phyloP scores from a whole-genome alignment of 1,284 basidiomycete genomes.

The Neotropicomus parvogracilis region DNA sequence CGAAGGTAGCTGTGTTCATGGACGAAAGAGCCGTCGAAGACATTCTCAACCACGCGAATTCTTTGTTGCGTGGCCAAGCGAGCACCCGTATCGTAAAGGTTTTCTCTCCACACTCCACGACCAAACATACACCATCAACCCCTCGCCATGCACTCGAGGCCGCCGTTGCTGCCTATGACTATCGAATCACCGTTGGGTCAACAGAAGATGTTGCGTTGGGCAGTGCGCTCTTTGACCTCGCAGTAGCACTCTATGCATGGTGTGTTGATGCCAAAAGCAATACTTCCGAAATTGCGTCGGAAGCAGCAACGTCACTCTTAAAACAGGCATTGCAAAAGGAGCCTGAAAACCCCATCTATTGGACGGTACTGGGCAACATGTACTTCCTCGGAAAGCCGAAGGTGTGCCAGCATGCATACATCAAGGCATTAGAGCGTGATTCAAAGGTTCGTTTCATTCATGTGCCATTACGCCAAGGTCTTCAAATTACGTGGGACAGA shows the following conservation, averaged over 20 bases:
- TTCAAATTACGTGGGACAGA: constrained; percentile 43
- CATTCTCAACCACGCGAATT: constrained; percentile 36
- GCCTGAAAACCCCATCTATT: constrained; percentile 72
- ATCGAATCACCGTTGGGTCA: constrained; percentile 67
- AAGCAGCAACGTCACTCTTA: constrained; percentile 62
- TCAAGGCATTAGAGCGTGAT: constrained; percentile 85
- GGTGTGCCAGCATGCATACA: constrained; percentile 87
- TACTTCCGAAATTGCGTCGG: constrained; percentile 36
- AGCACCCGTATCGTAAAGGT: constrained; percentile 43
- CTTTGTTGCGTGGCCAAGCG: constrained; percentile 38
- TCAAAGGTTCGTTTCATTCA: constrained; percentile 52
- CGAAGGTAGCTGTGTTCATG: constrained; percentile 42
- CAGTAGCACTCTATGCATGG: constrained; percentile 62
- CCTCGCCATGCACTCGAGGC: constrained; percentile 47
- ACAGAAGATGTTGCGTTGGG: constrained; percentile 55
- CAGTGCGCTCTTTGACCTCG: constrained; percentile 78
- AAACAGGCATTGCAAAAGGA: constrained; percentile 76
- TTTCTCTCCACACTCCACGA: constrained; percentile 35
- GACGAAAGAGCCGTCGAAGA: constrained; percentile 40
- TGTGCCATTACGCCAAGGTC: neutral
- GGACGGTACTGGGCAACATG: constrained; percentile 80
- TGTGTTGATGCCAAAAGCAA: constrained; percentile 33
- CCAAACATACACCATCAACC: constrained; percentile 29
- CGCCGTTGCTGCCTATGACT: constrained; percentile 70
- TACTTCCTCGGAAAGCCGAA: constrained; percentile 67